Percentiles rank a stretch among this genome's conserved stretches.
Conservation (phyloP, 1,284 basidiomycete species). For the Cutaneotrichosporon sp. region DNA sequence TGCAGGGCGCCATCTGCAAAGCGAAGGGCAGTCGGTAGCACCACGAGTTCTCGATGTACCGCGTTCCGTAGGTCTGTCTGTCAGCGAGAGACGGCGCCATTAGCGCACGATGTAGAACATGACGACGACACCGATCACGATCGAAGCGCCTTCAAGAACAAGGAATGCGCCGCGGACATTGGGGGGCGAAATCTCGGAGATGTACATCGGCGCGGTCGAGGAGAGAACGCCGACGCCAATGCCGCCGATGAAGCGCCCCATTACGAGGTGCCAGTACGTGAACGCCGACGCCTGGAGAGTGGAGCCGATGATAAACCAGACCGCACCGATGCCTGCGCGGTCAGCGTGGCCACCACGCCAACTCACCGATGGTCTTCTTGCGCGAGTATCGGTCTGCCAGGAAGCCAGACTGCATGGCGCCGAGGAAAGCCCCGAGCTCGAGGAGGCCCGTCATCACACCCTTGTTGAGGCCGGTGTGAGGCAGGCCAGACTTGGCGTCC, state of each 20-base stretch:
- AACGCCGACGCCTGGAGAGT: constrained; percentile 39
- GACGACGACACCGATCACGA: constrained; percentile 60
- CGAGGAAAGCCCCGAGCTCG: constrained; percentile 44
- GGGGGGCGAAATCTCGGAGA: constrained; percentile 43
- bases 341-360: too few relatives aligned
- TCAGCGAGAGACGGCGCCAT: too few relatives aligned
- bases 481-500: constrained; percentile 22
- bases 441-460: constrained; percentile 42
- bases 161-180: constrained; percentile 71
- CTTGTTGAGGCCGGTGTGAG: constrained; percentile 31
- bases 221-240: constrained; percentile 44
- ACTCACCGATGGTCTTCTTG: constrained; percentile 32
- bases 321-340: constrained; percentile 25
- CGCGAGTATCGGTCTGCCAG: constrained; percentile 37
- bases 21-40: constrained; percentile 40
- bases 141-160: constrained; percentile 71
- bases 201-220: constrained; percentile 51
- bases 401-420: constrained; percentile 34
- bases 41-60: constrained; percentile 24
- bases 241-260: constrained; percentile 37
- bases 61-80: constrained; percentile 31
- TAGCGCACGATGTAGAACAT: constrained; percentile 25
- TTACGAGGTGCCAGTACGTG: constrained; percentile 27
- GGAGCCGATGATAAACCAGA: constrained; percentile 31
- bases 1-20: constrained; percentile 41